Evolutionary conservation across 2,329 filamentous ascomycete genomes (phyloP), one percentile per base, ranked within the genome.

Genomic region (Paracoccidioides brasiliensis): DNA sequence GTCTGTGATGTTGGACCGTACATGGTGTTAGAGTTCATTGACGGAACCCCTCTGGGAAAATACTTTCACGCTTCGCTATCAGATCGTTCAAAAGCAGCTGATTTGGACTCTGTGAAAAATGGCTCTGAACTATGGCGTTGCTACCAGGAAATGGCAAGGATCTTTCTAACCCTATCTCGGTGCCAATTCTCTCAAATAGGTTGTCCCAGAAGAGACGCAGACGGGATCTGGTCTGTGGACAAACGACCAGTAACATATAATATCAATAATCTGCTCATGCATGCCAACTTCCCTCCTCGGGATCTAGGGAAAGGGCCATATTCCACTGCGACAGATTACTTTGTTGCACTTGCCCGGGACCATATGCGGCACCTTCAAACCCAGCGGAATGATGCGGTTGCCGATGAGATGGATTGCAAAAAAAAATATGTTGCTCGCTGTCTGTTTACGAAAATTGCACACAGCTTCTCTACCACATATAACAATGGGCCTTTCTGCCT

Each of bases 401-500:
- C 55, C 0, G 63, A 65, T 1, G 70, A 66, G 28, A 67, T 72
- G 8, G 72, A 76, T 54, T 70, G 66, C 49, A 64, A 69, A 5
- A 70, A 69, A 30, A 75, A 76, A 56, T 74, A 74, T 50, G 66
- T 74, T 3, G 67, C 70, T 3, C 71, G 70, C 3, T 67, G 71
- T 32, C 57, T 76, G 0, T 74, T 75, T 56, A 70, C 69, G 4
- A 67, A 58, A 40, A 55, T 72, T 3, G 68, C 67, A 4, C 15
- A 58, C 5, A 28, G 38, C 28, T 38, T 41, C 37, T 14, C 14
- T 6, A 35, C 46, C n/a, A 2, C 62, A 60, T 15, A 61, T 68
- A 49, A 56, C 9, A 57, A 56, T 37, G 63, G 62, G 2, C 59
- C 58, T 0, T 64, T 64, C 28, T 57, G 55, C n/a, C 28, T 63